Percentiles rank a stretch among this genome's conserved stretches.
Conservation (phyloP, 2,329 filamentous ascomycete species). For the Ophiocordyceps polyrhachis-furcata region DNA sequence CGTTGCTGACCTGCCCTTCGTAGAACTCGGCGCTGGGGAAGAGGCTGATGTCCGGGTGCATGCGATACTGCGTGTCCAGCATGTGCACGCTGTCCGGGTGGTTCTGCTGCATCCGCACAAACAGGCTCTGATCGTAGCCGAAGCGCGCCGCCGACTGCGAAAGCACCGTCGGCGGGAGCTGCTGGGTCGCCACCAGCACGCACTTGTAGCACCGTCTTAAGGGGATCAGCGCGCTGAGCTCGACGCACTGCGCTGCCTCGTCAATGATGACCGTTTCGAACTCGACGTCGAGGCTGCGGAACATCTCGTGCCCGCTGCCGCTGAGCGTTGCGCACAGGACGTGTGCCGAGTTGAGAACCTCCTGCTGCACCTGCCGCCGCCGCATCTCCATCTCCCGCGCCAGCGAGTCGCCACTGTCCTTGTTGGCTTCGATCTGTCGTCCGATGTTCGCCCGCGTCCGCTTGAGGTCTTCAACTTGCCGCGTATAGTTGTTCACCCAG, state of each 20-base stretch:
- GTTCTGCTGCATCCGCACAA: slow-evolving; percentile 94
- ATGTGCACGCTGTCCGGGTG: slow-evolving; percentile 77
- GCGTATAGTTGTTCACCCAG: slow-evolving; percentile 38
- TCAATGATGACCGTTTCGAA: slow-evolving; percentile 98
- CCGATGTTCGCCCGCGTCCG: slow-evolving; percentile 56
- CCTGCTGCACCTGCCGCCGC: slow-evolving; percentile 68
- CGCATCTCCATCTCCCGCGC: slow-evolving; percentile 74
- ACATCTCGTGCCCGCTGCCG: slow-evolving; percentile 93
- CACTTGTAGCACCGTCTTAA: slow-evolving; percentile 94
- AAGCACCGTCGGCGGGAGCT: slow-evolving; percentile 86
- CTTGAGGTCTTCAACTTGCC: slow-evolving; percentile 62
- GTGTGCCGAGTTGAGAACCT: slow-evolving; percentile 77
- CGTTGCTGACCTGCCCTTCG: slow-evolving; percentile 70
- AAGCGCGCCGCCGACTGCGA: slow-evolving; percentile 83
- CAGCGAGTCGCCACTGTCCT: slow-evolving; percentile 67
- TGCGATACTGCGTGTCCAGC: slow-evolving; percentile 95
- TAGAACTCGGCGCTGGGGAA: slow-evolving; percentile 92
- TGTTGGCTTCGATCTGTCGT: slow-evolving; percentile 67
- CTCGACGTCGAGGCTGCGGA: slow-evolving; percentile 82
- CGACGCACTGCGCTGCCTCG: slow-evolving; percentile 94
- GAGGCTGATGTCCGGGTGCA: slow-evolving; percentile 89
- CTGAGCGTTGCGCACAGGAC: slow-evolving; percentile 91
- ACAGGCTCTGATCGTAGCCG: slow-evolving; percentile 94
- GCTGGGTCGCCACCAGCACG: slow-evolving; percentile 92
- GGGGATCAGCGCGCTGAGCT: slow-evolving; percentile 84